phyloP scores from a whole-genome alignment of 2,329 filamentous ascomycete genomes.

The Cladophialophora carrionii region DNA sequence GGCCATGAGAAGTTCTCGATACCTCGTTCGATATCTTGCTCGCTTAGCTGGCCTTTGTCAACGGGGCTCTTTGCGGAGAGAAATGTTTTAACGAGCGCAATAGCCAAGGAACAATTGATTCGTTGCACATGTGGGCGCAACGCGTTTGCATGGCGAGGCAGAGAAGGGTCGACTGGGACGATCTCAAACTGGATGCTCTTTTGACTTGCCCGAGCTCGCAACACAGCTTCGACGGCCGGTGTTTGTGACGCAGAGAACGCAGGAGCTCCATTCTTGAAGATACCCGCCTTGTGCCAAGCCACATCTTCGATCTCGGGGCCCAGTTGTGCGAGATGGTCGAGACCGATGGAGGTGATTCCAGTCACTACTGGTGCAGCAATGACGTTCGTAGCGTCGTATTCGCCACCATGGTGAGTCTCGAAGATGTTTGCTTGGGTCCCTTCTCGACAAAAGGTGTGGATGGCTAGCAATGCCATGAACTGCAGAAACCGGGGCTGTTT shows the following conservation, averaged over 20 bases:
- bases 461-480: background rate
- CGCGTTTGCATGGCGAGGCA: background rate
- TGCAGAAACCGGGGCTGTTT: background rate
- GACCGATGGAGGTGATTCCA: background rate
- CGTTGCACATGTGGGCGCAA: background rate
- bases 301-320: background rate
- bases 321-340: background rate
- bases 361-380: background rate
- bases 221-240: background rate
- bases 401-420: background rate
- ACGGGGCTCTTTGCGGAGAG: background rate
- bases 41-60: background rate
- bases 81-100: background rate
- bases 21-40: background rate
- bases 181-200: background rate
- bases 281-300: slow-evolving; percentile 6
- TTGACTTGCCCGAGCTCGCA: background rate
- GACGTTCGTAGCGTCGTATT: background rate
- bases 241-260: slow-evolving; percentile 1
- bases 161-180: background rate
- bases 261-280: slow-evolving; percentile 5
- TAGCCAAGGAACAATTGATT: slow-evolving; percentile 1
- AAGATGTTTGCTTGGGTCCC: background rate
- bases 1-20: background rate
- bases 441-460: background rate